phyloP scores from a whole-genome alignment of 2,329 filamentous ascomycete genomes.

The Sporothrix luriei region DNA sequence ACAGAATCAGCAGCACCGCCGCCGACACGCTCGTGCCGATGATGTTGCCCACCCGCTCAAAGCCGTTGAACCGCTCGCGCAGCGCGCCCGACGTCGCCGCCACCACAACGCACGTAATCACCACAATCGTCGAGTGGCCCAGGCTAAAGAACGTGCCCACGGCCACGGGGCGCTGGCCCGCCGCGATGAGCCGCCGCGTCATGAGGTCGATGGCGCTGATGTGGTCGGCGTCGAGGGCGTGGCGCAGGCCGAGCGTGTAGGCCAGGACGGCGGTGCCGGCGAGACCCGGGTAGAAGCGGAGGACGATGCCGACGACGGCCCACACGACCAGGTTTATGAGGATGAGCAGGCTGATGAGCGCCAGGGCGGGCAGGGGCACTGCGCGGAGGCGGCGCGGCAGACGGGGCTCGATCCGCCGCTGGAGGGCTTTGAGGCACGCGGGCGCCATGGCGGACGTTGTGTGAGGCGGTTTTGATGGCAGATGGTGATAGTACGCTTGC shows the following conservation, averaged over 20 bases:
- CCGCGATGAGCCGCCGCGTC: slow-evolving; percentile 84
- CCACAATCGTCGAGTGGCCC: slow-evolving; percentile 89
- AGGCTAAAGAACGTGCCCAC: slow-evolving; percentile 95
- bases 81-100: slow-evolving; percentile 87
- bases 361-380: slow-evolving; percentile 44
- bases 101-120: slow-evolving; percentile 87
- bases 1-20: slow-evolving; percentile 78
- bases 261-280: slow-evolving; percentile 80
- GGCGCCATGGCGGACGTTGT: slow-evolving; percentile 8
- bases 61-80: slow-evolving; percentile 76
- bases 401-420: slow-evolving; percentile 25
- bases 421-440: slow-evolving; percentile 16
- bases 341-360: slow-evolving; percentile 56
- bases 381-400: slow-evolving; percentile 40
- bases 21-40: slow-evolving; percentile 88
- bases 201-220: slow-evolving; percentile 86
- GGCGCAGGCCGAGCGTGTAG: slow-evolving; percentile 85
- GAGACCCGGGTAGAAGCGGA: slow-evolving; percentile 61
- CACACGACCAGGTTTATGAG: slow-evolving; percentile 58
- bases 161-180: slow-evolving; percentile 82
- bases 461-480: neutral
- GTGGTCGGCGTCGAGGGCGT: slow-evolving; percentile 98
- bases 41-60: slow-evolving; percentile 79
- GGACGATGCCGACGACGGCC: slow-evolving; percentile 56
- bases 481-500: neutral